These are phyloP conservation scores for Vaccinium darrowii DNA, from an alignment of 148 eudicot species.

Conservation along the genomic window DNA sequence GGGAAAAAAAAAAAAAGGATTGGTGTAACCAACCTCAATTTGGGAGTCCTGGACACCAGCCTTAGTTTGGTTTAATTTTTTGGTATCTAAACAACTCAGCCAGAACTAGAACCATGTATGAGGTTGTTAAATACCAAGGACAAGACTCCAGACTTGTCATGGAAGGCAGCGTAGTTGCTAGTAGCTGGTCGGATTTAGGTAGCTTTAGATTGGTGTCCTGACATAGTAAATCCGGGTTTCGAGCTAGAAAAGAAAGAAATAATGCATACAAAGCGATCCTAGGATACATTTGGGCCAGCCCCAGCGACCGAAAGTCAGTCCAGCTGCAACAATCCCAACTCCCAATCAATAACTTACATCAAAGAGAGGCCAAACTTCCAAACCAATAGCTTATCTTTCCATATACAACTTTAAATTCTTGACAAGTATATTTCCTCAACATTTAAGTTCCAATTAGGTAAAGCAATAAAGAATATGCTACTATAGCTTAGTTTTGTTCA, in stretches of 20 bases:
- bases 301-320: not conserved
- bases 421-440: not conserved
- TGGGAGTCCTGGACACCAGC: not conserved
- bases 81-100: not conserved
- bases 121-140: not conserved
- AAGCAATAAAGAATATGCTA: not conserved
- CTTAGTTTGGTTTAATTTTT: not conserved
- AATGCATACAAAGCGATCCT: not conserved
- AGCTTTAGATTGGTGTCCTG: not conserved
- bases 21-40: not conserved
- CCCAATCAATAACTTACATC: constrained; percentile 3
- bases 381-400: not conserved
- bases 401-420: not conserved
- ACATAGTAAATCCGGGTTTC: not conserved
- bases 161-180: not conserved
- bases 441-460: not conserved
- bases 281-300: not conserved
- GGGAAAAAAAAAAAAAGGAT: not conserved
- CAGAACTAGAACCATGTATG: not conserved
- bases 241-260: not conserved
- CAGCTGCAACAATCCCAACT: not conserved
- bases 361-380: not conserved
- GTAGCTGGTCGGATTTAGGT: not conserved
- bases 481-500: not conserved
- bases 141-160: not conserved